Evolutionary conservation across 2,329 filamentous ascomycete species (phyloP).

Genomic region (Ceratocystiopsis minuta): DNA sequence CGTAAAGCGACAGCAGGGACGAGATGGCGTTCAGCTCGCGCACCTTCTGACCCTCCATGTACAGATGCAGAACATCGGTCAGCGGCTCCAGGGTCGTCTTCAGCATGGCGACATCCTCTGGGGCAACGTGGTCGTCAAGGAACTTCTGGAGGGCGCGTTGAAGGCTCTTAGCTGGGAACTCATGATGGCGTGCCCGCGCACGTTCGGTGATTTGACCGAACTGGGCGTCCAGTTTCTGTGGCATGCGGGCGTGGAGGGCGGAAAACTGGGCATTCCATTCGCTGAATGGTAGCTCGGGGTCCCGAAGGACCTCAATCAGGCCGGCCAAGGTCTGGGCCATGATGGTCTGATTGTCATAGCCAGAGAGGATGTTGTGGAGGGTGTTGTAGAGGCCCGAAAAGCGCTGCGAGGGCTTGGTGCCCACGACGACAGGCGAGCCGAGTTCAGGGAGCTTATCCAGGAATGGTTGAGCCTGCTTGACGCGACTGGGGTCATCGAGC

Average conservation of each 20-base stretch:
- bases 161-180: conserved; percentile 85
- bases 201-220: conserved; percentile 78
- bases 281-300: conserved; percentile 82
- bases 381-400: conserved; percentile 63
- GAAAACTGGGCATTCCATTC: conserved; percentile 95
- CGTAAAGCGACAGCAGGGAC: conserved; percentile 64
- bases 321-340: conserved; percentile 78
- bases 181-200: conserved; percentile 54
- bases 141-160: conserved; percentile 74
- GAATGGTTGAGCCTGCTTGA: conserved; percentile 93
- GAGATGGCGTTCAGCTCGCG: conserved; percentile 77
- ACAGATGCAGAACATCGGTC: conserved; percentile 58
- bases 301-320: conserved; percentile 73
- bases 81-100: conserved; percentile 59
- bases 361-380: conserved; percentile 72
- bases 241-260: conserved; percentile 93
- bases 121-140: conserved; percentile 65
- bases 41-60: conserved; percentile 72
- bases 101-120: conserved; percentile 55
- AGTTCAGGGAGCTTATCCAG: conserved; percentile 75
- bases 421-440: conserved; percentile 71
- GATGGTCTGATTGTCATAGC: conserved; percentile 94
- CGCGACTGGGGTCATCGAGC: conserved; percentile 83
- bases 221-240: conserved; percentile 70
- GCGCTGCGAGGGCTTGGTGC: conserved; percentile 78